Conservation (phyloP, 208 protist species). For the Phytomonas francai region DNA sequence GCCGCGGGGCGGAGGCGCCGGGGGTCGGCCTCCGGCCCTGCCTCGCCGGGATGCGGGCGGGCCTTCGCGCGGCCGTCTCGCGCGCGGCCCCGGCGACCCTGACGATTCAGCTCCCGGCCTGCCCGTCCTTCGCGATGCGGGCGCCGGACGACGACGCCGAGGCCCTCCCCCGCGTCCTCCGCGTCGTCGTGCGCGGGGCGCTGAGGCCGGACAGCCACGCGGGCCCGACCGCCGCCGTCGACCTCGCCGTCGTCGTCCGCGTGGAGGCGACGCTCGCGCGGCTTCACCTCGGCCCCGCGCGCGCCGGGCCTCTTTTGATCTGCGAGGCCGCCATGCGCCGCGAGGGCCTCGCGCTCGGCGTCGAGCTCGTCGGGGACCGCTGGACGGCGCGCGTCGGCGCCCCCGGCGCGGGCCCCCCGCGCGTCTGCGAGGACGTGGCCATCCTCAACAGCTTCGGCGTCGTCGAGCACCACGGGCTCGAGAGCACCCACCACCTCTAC, state of each 20-base stretch:
- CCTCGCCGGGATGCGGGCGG: conserved; percentile 35
- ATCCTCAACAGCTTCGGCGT: conserved; percentile 85
- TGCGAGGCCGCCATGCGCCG: conserved; percentile 58
- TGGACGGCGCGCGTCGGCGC: conserved; percentile 43
- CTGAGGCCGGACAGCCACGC: conserved; percentile 48
- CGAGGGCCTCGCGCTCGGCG: conserved; percentile 70
- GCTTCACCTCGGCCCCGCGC: conserved; percentile 46
- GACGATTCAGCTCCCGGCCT: conserved; percentile 52
- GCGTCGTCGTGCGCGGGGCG: conserved; percentile 46
- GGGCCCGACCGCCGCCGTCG: conserved; percentile 3
- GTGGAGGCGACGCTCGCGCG: conserved; percentile 68
- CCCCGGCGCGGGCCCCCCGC: conserved; percentile 11
- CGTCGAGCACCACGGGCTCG: conserved; percentile 72
- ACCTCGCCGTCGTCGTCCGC: conserved; percentile 53
- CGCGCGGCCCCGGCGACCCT: conserved; percentile 40
- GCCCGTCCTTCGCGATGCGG: conserved; percentile 72
- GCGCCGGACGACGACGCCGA: conserved; percentile 75
- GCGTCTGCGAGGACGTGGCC: conserved; percentile 45
- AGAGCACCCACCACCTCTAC: conserved; percentile 69
- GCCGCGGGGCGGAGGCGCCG: neutral
- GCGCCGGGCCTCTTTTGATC: conserved; percentile 43
- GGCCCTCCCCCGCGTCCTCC: conserved; percentile 57
- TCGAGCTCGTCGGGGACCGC: conserved; percentile 74
- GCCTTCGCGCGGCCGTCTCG: conserved; percentile 29
- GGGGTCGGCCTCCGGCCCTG: conserved; percentile 64